Base-by-base conservation (phyloP, 768 basidiomycete species). In the Tricholoma sp. region DNA sequence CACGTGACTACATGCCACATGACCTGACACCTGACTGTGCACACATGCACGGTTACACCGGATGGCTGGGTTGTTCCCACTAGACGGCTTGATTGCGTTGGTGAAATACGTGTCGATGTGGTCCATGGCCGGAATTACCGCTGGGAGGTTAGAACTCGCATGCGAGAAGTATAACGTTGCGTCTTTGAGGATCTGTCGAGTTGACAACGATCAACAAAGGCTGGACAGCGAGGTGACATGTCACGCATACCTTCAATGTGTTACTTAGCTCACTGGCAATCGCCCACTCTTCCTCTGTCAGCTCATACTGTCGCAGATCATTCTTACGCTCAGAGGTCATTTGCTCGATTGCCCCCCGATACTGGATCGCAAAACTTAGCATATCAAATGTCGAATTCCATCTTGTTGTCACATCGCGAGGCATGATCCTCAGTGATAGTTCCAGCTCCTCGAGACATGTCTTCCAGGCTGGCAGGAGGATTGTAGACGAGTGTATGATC, bases 371-470 rank as follows among this genome's bases (percentile, higher is more conserved):
- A 57, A 72, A 66, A 0, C 61, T 18, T 0, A 72, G 54, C 73
- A 76, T 73, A 49, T 72, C 60, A 52, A 59, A 74, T 0, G 64
- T 69, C 0, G 69, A 74, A 50, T 74, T 76, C 74, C 73, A 76
- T 0, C 67, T 59, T 0, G 72, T 76, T 0, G 37, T 16, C 1
- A 76, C 72, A 55, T 76, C 72, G 0, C 69, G 65, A 1, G 71
- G 74, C 51, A 74, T 69, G 35, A 35, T 35, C 34, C 9, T 2
- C 14, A 35, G 14, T 10, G 9, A 2, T 10, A 69, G n/a, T 0
- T 59, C 46, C 18, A 59, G 52, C 1, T 58, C 32, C 11, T 21
- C 22, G 10, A 70, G 56, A 0, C 53, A 22, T 10, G 41, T 12
- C 0, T 62, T 41, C 72, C 74, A 75, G 6, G 43, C 52, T 0